Evolutionary conservation across 1,284 basidiomycete species (phyloP).

Genomic region (Athelia psychrophila): DNA sequence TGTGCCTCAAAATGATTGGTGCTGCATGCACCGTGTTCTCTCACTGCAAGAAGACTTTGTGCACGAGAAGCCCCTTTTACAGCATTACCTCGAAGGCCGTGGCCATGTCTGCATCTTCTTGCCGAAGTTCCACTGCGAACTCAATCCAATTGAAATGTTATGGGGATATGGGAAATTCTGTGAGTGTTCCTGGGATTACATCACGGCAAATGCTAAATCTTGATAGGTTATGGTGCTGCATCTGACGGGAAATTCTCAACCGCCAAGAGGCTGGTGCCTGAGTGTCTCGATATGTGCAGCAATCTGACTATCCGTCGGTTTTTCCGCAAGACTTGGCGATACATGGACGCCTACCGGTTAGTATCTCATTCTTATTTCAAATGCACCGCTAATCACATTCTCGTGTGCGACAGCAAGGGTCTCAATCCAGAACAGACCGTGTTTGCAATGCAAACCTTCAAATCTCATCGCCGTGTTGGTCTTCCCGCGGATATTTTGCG

Average conservation of each 20-base stretch:
- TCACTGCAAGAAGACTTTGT: conserved; percentile 17
- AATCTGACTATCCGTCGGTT: not conserved
- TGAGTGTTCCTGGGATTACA: not conserved
- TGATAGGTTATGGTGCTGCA: not conserved
- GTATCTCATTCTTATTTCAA: not conserved
- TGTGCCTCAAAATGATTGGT: conserved; percentile 3
- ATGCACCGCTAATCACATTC: not conserved
- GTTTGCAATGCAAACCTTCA: not conserved
- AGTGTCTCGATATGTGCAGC: not conserved
- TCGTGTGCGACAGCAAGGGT: not conserved
- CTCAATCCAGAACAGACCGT: not conserved
- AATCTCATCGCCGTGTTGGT: not conserved
- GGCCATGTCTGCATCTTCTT: conserved; percentile 1
- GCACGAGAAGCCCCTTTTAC: conserved; percentile 14
- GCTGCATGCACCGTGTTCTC: conserved; percentile 17
- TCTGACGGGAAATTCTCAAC: not conserved
- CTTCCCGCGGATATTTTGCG: not conserved
- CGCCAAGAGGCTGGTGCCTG: not conserved
- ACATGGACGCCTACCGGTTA: not conserved
- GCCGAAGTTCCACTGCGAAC: conserved; percentile 3
- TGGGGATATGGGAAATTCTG: conserved; percentile 1
- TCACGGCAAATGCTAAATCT: not conserved
- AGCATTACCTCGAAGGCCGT: conserved; percentile 20
- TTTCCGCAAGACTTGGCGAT: conserved; percentile 1
- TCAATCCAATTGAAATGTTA: conserved; percentile 3